A percentile compares a stretch with the other conserved stretches of the same genome.
These are phyloP conservation scores for Boletus speciosus DNA, from an alignment of 768 basidiomycete species.

Conservation along the genomic window DNA sequence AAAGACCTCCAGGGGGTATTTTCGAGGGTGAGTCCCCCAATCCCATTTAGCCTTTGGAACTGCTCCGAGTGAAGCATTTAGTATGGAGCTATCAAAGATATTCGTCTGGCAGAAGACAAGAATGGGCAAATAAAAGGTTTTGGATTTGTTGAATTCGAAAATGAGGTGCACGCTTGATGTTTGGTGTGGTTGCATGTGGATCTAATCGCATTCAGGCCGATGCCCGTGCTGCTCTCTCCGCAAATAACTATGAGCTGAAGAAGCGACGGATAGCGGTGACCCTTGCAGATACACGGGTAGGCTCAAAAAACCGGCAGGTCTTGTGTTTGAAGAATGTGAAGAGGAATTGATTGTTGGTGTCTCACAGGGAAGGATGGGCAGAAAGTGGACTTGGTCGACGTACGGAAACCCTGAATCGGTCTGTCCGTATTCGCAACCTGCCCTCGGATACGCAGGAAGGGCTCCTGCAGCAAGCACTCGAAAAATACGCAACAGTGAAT, in stretches of 20 bases:
- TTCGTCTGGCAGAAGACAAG: constrained; percentile 74
- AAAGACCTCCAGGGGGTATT: constrained; percentile 79
- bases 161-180: constrained; percentile 50
- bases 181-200: neutral
- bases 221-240: constrained; percentile 65
- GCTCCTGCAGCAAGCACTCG: constrained; percentile 82
- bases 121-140: constrained; percentile 75
- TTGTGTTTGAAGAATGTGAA: neutral
- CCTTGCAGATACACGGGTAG: constrained; percentile 69
- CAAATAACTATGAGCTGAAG: constrained; percentile 87
- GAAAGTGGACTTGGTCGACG: constrained; percentile 55
- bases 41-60: neutral
- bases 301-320: constrained; percentile 50
- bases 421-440: constrained; percentile 72
- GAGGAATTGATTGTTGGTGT: neutral
- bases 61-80: constrained; percentile 28
- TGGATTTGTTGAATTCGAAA: constrained; percentile 89
- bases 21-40: constrained; percentile 50
- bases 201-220: constrained; percentile 48
- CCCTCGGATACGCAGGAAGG: constrained; percentile 83
- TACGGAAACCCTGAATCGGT: constrained; percentile 62
- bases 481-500: constrained; percentile 67
- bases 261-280: constrained; percentile 89
- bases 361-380: constrained; percentile 37
- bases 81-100: constrained; percentile 81